These are phyloP conservation scores for Hypericum androsaemum DNA, from an alignment of 345 rosid species.

Conservation along the genomic window DNA sequence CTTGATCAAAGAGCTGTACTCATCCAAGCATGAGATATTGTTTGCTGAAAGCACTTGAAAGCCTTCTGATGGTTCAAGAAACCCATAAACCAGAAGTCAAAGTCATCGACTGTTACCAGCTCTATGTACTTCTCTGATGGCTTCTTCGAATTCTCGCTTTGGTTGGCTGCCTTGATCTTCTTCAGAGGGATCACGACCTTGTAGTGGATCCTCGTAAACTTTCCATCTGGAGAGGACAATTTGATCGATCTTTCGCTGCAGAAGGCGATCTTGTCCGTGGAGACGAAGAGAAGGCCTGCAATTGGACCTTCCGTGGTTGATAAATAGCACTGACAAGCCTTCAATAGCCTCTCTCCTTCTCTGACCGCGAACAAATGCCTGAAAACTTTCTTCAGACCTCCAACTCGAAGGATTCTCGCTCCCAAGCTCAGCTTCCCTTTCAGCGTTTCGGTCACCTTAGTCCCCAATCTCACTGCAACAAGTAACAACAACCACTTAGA, in stretches of 20 bases:
- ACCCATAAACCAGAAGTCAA: constrained; percentile 94
- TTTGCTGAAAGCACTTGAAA: constrained; percentile 42
- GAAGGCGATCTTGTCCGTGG: constrained; percentile 31
- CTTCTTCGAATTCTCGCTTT: constrained; percentile 42
- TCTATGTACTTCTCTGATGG: constrained; percentile 68
- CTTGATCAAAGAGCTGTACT: constrained; percentile 11
- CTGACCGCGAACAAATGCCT: constrained; percentile 25
- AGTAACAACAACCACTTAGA: too few species aligned
- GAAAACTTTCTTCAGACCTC: constrained; percentile 38
- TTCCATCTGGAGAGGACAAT: constrained; percentile 24
- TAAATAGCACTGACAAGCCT: constrained; percentile 38
- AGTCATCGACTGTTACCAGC: constrained; percentile 50
- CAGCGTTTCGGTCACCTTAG: constrained; percentile 33
- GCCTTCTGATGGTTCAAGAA: constrained; percentile 66
- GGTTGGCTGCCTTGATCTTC: constrained; percentile 46
- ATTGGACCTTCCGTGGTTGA: constrained; percentile 42
- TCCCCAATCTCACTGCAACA: constrained; percentile 31
- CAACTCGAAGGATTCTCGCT: constrained; percentile 30
- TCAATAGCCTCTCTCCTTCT: constrained; percentile 35
- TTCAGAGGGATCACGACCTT: constrained; percentile 48
- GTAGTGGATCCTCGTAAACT: constrained; percentile 26
- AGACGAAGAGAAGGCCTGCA: constrained; percentile 43
- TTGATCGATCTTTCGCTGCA: constrained; percentile 43
- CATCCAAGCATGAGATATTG: constrained; percentile 26
- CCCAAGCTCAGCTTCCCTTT: constrained; percentile 43